phyloP scores from a whole-genome alignment of 1,139 yeast genomes.

The Hyphopichia pseudoburtonii region DNA sequence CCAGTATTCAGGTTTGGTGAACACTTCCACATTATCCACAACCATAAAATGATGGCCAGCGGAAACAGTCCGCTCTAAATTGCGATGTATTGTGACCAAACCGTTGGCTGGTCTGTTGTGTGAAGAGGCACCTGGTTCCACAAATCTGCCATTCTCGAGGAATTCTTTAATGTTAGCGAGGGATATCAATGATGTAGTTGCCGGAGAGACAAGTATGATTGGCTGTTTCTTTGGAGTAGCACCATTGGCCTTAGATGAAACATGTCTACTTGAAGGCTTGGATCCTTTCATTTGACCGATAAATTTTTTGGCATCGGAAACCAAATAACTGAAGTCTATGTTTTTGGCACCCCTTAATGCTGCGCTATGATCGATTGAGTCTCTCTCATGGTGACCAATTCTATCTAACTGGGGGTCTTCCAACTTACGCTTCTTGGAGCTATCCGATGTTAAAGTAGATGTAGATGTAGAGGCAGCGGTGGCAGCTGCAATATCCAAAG shows the following conservation, averaged over 20 bases:
- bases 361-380: slow-evolving; percentile 74
- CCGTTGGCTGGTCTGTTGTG: slow-evolving; percentile 39
- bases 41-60: slow-evolving; percentile 66
- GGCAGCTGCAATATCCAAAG: slow-evolving; percentile 7
- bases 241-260: slow-evolving; percentile 14
- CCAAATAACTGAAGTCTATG: slow-evolving; percentile 70
- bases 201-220: slow-evolving; percentile 89
- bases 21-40: slow-evolving; percentile 84
- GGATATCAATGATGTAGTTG: slow-evolving; percentile 86
- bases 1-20: slow-evolving; percentile 96
- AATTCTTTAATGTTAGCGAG: slow-evolving; percentile 81
- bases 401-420: slow-evolving; percentile 58
- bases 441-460: slow-evolving; percentile 8
- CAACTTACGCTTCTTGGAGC: slow-evolving; percentile 26
- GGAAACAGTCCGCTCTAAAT: slow-evolving; percentile 53
- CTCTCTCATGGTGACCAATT: slow-evolving; percentile 61
- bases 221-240: slow-evolving; percentile 61
- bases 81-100: slow-evolving; percentile 55
- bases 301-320: slow-evolving; percentile 68
- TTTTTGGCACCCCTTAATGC: slow-evolving; percentile 76
- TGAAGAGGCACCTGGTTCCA: slow-evolving; percentile 49
- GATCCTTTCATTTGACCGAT: slow-evolving; percentile 53
- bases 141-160: slow-evolving; percentile 72
- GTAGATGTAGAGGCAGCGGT: slow-evolving; percentile 8
- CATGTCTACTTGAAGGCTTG: slow-evolving; percentile 17